Conservation (phyloP, 192 early-diverging fungal genomes). For the Radiomyces spectabilis region DNA sequence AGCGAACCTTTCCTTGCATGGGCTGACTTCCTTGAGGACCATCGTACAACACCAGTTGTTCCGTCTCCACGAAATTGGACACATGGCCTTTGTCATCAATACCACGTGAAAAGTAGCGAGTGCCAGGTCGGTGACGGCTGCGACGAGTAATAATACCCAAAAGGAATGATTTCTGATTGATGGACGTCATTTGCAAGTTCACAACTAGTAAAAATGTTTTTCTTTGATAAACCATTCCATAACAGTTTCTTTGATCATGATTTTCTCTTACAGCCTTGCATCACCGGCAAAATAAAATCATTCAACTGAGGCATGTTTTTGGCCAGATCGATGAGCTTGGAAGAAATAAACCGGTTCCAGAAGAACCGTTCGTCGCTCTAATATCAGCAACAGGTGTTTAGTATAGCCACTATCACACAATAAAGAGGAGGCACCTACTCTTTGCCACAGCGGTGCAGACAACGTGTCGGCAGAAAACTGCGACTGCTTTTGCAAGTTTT, state of each 20-base stretch:
- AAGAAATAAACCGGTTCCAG: slow-evolving; percentile 75
- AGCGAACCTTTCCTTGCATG: slow-evolving; percentile 28
- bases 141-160: slow-evolving; percentile 80
- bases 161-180: slow-evolving; percentile 66
- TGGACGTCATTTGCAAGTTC: slow-evolving; percentile 42
- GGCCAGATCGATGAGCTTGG: slow-evolving; percentile 58
- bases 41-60: slow-evolving; percentile 77
- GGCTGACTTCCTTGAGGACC: slow-evolving; percentile 23
- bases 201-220: too few species aligned
- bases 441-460: slow-evolving; percentile 41
- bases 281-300: slow-evolving; percentile 83
- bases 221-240: too few species aligned
- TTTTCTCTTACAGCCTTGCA: slow-evolving; percentile 82
- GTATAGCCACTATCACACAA: neutral
- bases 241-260: too few species aligned
- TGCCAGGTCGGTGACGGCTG: slow-evolving; percentile 74
- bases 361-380: slow-evolving; percentile 92
- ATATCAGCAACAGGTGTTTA: neutral
- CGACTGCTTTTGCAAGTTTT: slow-evolving; percentile 68
- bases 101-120: slow-evolving; percentile 90
- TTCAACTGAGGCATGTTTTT: slow-evolving; percentile 36
- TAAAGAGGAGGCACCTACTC: slow-evolving; percentile 28
- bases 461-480: slow-evolving; percentile 25
- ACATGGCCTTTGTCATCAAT: slow-evolving; percentile 89
- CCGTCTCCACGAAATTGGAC: slow-evolving; percentile 96